Percentiles rank a stretch among this genome's conserved stretches.
Conservation (phyloP, 2,329 filamentous ascomycete species). For the Claviceps sp. region DNA sequence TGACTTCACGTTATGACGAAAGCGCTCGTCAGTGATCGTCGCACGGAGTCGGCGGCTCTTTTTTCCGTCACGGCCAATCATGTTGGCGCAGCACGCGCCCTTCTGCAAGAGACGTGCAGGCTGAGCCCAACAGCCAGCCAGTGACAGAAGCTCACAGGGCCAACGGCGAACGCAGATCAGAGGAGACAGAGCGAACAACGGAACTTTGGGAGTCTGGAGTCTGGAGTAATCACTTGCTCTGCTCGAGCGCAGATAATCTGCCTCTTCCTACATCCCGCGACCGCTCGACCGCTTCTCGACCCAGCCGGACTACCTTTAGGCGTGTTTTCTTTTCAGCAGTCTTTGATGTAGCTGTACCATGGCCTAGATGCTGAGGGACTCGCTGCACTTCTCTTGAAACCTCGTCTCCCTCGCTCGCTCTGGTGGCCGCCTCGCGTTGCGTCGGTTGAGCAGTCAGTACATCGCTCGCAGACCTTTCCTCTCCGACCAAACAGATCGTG, state of each 20-base stretch:
- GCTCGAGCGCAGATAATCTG: neutral
- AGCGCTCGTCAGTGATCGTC: neutral
- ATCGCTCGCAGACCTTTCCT: neutral
- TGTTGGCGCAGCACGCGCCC: neutral
- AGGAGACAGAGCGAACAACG: no score
- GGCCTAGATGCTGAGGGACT: conserved; percentile 3
- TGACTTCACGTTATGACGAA: neutral
- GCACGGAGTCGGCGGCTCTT: neutral
- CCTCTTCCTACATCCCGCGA: neutral
- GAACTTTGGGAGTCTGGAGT: no score
- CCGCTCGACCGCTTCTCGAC: neutral
- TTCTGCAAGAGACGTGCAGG: neutral
- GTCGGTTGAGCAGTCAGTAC: neutral
- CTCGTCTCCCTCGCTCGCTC: neutral
- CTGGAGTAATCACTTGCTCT: neutral
- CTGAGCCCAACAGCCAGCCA: neutral
- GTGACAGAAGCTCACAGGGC: neutral
- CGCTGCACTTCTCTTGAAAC: neutral
- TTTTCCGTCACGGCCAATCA: conserved; percentile 3
- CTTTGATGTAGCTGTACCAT: conserved; percentile 5
- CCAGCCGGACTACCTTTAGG: neutral
- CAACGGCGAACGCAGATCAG: neutral
- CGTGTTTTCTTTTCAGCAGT: conserved; percentile 1
- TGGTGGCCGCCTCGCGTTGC: neutral
- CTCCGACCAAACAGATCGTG: neutral